These are phyloP conservation scores for Gonium pectorale DNA, from an alignment of 139 green algal genomes.

Conservation along the genomic window DNA sequence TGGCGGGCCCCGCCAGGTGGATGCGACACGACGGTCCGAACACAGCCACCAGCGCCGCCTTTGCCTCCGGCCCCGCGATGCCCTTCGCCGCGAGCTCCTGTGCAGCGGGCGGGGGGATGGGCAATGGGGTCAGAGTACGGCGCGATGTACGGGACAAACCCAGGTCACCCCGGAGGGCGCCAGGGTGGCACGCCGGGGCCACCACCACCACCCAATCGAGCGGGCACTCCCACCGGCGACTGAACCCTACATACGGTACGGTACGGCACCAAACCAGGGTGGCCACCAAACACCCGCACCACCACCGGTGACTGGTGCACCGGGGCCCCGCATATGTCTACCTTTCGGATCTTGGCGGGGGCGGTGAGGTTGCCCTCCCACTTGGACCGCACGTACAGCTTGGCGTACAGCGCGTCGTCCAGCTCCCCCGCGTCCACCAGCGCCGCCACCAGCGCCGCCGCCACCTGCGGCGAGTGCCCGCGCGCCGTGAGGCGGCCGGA, in stretches of 20 bases:
- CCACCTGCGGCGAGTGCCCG: not conserved
- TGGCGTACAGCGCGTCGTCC: slow-evolving; percentile 44
- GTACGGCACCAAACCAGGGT: too few species aligned
- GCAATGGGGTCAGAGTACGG: too few species aligned
- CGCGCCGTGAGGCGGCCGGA: slow-evolving; percentile 23
- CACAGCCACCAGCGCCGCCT: not conserved
- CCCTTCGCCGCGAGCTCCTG: slow-evolving; percentile 26
- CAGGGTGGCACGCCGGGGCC: too few species aligned
- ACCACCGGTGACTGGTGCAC: too few species aligned
- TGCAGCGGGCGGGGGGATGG: not conserved
- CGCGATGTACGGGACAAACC: too few species aligned
- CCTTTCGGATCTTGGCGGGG: slow-evolving; percentile 37
- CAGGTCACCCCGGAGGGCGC: too few species aligned
- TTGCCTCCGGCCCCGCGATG: not conserved
- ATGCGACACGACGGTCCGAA: not conserved
- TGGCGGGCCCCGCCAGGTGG: not conserved
- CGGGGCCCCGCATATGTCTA: too few species aligned
- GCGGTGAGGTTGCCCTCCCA: slow-evolving; percentile 35
- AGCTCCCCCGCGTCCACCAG: slow-evolving; percentile 8
- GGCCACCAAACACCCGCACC: too few species aligned
- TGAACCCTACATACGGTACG: too few species aligned
- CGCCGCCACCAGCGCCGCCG: slow-evolving; percentile 12
- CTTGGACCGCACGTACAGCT: slow-evolving; percentile 27
- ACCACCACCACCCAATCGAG: too few species aligned
- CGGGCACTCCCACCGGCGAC: too few species aligned